Evolutionary conservation across 192 early-diverging fungal species (phyloP).

Genomic region (Neocallimastix lanati): DNA sequence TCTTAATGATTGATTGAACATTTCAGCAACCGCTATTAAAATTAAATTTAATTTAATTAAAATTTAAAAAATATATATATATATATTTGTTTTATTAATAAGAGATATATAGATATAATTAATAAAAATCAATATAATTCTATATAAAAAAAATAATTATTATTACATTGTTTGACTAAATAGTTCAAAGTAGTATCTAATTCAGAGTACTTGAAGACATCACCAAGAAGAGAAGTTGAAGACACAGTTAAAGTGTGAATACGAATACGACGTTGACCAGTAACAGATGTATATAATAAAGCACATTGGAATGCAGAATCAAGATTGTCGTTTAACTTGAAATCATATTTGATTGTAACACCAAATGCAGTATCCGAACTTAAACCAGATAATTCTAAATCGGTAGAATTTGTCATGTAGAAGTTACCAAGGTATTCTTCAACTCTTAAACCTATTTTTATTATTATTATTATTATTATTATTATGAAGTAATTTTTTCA

Average conservation of each 20-base stretch:
- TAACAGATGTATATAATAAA: constrained; percentile 80
- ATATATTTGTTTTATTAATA: too few species aligned
- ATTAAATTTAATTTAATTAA: too few species aligned
- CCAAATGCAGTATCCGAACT: constrained; percentile 70
- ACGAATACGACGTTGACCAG: constrained; percentile 73
- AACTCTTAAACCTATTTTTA: constrained; percentile 40
- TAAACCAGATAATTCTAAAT: constrained; percentile 80
- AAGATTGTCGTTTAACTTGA: constrained; percentile 64
- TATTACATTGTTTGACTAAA: constrained; percentile 52
- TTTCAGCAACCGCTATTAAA: constrained; percentile 55
- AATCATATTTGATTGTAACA: constrained; percentile 67
- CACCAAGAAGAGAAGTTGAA: constrained; percentile 52
- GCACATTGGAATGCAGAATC: constrained; percentile 81
- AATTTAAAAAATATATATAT: too few species aligned
- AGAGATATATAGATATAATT: too few species aligned
- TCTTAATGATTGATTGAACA: constrained; percentile 47
- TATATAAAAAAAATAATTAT: too few species aligned
- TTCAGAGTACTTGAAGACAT: constrained; percentile 75
- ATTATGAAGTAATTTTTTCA: too few species aligned
- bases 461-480: not conserved
- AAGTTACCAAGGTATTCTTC: constrained; percentile 87
- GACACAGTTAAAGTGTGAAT: constrained; percentile 72
- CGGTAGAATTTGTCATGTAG: constrained; percentile 75
- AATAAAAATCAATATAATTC: too few species aligned
- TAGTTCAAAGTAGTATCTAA: constrained; percentile 82